These are phyloP conservation scores for Leccinellum rugosiceps DNA, from an alignment of 768 basidiomycete species.

Conservation along the genomic window DNA sequence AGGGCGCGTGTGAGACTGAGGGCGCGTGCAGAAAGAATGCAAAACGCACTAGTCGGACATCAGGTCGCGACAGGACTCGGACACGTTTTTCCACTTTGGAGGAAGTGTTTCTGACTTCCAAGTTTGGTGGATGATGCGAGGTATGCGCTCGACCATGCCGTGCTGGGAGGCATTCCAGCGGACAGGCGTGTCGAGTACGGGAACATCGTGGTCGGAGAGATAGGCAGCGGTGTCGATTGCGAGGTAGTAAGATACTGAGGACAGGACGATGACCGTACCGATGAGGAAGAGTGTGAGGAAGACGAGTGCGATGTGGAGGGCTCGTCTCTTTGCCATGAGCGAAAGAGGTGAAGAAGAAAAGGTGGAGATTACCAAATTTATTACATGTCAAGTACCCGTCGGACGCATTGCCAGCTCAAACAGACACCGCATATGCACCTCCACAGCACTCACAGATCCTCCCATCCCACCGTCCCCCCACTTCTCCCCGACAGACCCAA, in stretches of 20 bases:
- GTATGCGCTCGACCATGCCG: slow-evolving; percentile 70
- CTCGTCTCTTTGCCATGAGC: slow-evolving; percentile 42
- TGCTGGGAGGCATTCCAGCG: slow-evolving; percentile 65
- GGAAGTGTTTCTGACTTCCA: slow-evolving; percentile 94
- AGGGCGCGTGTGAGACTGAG: slow-evolving; percentile 9
- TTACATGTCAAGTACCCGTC: slow-evolving; percentile 25
- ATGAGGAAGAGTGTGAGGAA: slow-evolving; percentile 74
- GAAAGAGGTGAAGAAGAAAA: background rate
- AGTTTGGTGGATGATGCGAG: slow-evolving; percentile 95
- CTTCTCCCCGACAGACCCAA: slow-evolving; percentile 45
- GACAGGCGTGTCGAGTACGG: slow-evolving; percentile 48
- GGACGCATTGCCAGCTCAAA: slow-evolving; percentile 48
- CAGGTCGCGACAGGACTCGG: slow-evolving; percentile 82
- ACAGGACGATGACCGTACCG: slow-evolving; percentile 89
- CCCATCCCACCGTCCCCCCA: slow-evolving; percentile 59
- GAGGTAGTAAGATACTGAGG: slow-evolving; percentile 87
- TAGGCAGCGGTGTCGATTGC: slow-evolving; percentile 77
- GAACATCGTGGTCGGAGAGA: slow-evolving; percentile 75
- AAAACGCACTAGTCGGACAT: slow-evolving; percentile 92
- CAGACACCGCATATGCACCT: slow-evolving; percentile 45
- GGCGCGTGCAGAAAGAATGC: slow-evolving; percentile 4
- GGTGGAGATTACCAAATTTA: background rate
- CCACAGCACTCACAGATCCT: slow-evolving; percentile 47
- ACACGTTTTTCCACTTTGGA: slow-evolving; percentile 72
- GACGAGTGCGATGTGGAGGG: slow-evolving; percentile 45